Evolutionary conservation across 441 rosid genomes (phyloP).

Genomic region (Sinapis alba): DNA sequence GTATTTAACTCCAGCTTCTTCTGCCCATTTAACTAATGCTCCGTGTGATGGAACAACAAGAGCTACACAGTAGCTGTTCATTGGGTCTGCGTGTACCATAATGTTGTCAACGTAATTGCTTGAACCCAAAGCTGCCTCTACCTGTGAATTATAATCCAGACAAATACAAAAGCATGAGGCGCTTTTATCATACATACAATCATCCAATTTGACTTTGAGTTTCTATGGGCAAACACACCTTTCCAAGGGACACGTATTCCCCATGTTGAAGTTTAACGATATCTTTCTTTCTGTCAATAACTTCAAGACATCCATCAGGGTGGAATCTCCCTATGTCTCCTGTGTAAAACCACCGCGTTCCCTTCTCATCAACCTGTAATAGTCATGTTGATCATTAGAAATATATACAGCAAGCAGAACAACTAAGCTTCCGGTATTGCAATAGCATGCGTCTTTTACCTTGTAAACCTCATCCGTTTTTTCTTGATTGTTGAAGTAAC

Average conservation of each 20-base stretch:
- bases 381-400: slow-evolving; percentile 5
- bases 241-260: slow-evolving; percentile 91
- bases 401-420: background rate
- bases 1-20: slow-evolving; percentile 55
- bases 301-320: slow-evolving; percentile 92
- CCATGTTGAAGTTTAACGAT: slow-evolving; percentile 98
- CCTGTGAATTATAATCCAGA: slow-evolving; percentile 53
- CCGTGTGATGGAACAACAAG: slow-evolving; percentile 68
- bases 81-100: slow-evolving; percentile 84
- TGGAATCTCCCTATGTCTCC: slow-evolving; percentile 90
- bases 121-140: slow-evolving; percentile 69
- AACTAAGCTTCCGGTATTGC: background rate
- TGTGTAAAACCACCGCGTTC: slow-evolving; percentile 84
- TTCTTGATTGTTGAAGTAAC: slow-evolving; percentile 79
- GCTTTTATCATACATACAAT: background rate
- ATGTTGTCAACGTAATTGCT: slow-evolving; percentile 70
- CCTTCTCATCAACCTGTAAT: slow-evolving; percentile 81
- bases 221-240: slow-evolving; percentile 58
- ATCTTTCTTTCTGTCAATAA: slow-evolving; percentile 94
- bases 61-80: slow-evolving; percentile 78
- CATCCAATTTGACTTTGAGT: background rate
- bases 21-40: slow-evolving; percentile 80
- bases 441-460: slow-evolving; percentile 45
- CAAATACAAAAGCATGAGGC: slow-evolving; percentile 2
- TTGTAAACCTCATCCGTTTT: slow-evolving; percentile 84